A percentile compares a stretch with the other conserved stretches of the same genome.
phyloP scores from a whole-genome alignment of 2,329 filamentous ascomycete genomes.

The Aspergillus alliaceus region DNA sequence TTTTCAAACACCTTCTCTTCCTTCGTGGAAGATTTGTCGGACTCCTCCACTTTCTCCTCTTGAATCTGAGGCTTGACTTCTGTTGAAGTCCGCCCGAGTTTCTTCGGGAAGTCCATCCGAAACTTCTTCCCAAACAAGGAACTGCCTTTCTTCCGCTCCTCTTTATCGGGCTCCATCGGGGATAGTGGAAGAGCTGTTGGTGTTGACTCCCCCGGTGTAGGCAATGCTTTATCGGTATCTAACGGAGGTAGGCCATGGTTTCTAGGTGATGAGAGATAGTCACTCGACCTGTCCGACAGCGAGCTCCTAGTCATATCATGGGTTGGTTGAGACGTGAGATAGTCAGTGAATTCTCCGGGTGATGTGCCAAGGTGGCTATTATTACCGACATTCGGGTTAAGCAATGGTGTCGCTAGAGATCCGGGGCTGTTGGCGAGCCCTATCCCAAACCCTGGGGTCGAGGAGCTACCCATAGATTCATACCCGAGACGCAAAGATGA shows the following conservation, averaged over 20 bases:
- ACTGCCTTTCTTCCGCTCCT: conserved; percentile 58
- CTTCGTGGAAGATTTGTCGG: conserved; percentile 53
- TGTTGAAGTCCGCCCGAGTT: conserved; percentile 67
- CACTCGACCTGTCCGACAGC: conserved; percentile 63
- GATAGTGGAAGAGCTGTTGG: conserved; percentile 50
- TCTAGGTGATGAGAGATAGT: conserved; percentile 71
- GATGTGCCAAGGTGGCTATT: conserved; percentile 34
- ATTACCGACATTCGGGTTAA: conserved; percentile 15
- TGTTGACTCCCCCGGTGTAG: conserved; percentile 45
- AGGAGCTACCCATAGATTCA: conserved; percentile 60
- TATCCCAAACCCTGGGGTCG: conserved; percentile 76
- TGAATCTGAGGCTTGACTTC: conserved; percentile 70
- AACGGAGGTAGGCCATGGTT: conserved; percentile 49
- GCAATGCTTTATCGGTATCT: conserved; percentile 50
- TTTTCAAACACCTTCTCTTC: conserved; percentile 47
- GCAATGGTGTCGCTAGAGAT: conserved; percentile 36
- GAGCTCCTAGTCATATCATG: conserved; percentile 46
- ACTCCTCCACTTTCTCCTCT: conserved; percentile 69
- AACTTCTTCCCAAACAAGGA: conserved; percentile 82
- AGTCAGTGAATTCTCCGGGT: conserved; percentile 32
- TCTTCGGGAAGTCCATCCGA: conserved; percentile 75
- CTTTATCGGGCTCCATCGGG: conserved; percentile 58
- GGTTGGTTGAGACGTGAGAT: conserved; percentile 53
- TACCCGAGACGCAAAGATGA: conserved; percentile 64
- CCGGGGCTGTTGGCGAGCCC: conserved; percentile 68